These are phyloP conservation scores for Pulveroboletus sp. DNA, from an alignment of 768 basidiomycete genomes.

Conservation along the genomic window DNA sequence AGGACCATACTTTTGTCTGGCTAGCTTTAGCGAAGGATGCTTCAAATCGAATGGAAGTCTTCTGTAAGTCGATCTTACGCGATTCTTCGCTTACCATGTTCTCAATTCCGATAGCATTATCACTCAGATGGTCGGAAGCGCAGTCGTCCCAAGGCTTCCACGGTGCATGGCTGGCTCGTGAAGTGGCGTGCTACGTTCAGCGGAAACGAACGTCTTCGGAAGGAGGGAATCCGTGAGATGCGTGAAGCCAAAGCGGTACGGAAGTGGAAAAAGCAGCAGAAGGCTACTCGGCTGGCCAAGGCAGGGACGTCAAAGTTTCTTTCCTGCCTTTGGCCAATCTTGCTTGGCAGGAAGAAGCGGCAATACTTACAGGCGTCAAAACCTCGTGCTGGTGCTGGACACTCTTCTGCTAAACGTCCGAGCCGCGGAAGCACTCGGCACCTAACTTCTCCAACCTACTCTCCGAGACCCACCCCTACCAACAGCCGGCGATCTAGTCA, in stretches of 20 bases:
- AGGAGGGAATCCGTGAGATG: constrained; percentile 73
- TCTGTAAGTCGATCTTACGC: constrained; percentile 22
- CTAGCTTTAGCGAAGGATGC: constrained; percentile 12
- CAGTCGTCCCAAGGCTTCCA: constrained; percentile 50
- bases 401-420: constrained; percentile 9
- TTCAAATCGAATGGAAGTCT: constrained; percentile 34
- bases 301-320: constrained; percentile 8
- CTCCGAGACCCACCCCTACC: constrained; percentile 14
- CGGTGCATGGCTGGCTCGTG: constrained; percentile 75
- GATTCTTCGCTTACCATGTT: background rate
- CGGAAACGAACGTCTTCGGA: constrained; percentile 58
- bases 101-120: constrained; percentile 24
- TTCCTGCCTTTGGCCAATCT: constrained; percentile 29
- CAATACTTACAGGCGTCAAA: constrained; percentile 10
- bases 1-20: constrained; percentile 2
- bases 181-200: constrained; percentile 71
- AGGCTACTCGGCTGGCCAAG: constrained; percentile 17
- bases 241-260: constrained; percentile 42
- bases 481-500: constrained; percentile 20
- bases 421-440: constrained; percentile 9
- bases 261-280: constrained; percentile 29
- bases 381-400: constrained; percentile 8
- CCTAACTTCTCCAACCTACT: constrained; percentile 11
- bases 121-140: constrained; percentile 38
- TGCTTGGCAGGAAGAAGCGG: constrained; percentile 15